A percentile compares a stretch with the other conserved stretches of the same genome.
These are phyloP conservation scores for Ustilago vetiveriae DNA, from an alignment of 1,284 basidiomycete species.

Conservation along the genomic window DNA sequence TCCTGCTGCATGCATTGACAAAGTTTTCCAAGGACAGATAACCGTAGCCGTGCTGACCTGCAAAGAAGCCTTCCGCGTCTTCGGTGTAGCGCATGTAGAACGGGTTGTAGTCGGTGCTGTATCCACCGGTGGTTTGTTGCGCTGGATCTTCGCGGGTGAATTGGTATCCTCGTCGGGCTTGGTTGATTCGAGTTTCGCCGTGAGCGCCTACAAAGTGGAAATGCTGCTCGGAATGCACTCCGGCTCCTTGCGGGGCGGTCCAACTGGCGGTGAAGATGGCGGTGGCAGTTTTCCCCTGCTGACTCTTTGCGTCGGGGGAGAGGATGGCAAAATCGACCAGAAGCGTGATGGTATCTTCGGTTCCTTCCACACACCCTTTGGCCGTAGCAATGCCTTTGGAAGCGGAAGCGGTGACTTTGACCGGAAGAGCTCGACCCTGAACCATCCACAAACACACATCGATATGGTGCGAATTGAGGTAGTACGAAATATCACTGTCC, in stretches of 20 bases:
- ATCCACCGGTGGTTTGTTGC: slow-evolving; percentile 73
- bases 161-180: slow-evolving; percentile 90
- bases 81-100: slow-evolving; percentile 97
- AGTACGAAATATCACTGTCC: slow-evolving; percentile 78
- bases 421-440: slow-evolving; percentile 74
- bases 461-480: slow-evolving; percentile 92
- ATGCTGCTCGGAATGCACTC: slow-evolving; percentile 82
- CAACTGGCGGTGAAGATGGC: slow-evolving; percentile 83
- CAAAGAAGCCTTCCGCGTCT: slow-evolving; percentile 87
- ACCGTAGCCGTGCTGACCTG: slow-evolving; percentile 89
- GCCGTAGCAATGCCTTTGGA: slow-evolving; percentile 89
- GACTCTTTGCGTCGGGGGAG: slow-evolving; percentile 74
- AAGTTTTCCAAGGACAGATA: slow-evolving; percentile 92
- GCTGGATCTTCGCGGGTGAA: slow-evolving; percentile 83
- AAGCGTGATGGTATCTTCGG: slow-evolving; percentile 93
- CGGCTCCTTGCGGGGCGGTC: slow-evolving; percentile 70
- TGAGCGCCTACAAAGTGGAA: slow-evolving; percentile 73
- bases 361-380: slow-evolving; percentile 82
- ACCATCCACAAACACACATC: slow-evolving; percentile 77
- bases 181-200: slow-evolving; percentile 90
- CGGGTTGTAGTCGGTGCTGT: slow-evolving; percentile 75
- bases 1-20: slow-evolving; percentile 72
- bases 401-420: slow-evolving; percentile 85
- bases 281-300: slow-evolving; percentile 71
- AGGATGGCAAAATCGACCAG: slow-evolving; percentile 88